Percentiles rank a stretch among this genome's conserved stretches.
Conservation (phyloP, 768 basidiomycete genomes). For the Daedaleopsis nitida region DNA sequence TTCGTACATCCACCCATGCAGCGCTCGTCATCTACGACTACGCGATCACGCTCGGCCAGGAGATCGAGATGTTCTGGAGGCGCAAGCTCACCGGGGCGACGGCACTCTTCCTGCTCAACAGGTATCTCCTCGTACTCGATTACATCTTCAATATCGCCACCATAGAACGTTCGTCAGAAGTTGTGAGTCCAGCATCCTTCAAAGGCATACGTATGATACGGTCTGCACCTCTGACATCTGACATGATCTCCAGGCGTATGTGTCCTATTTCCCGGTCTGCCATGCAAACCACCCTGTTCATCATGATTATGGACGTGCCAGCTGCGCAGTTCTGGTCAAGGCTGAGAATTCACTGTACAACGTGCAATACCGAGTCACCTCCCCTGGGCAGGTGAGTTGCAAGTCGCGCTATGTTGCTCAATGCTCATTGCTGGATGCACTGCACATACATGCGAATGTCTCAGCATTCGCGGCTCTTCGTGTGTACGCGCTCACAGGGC, state of each 20-base stretch:
- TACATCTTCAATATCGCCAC: neutral
- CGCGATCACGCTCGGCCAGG: neutral
- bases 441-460: too few species aligned
- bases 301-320: too few species aligned
- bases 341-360: too few species aligned
- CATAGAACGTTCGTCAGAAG: neutral
- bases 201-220: too few species aligned
- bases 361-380: too few species aligned
- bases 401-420: neutral
- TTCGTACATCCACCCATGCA: neutral
- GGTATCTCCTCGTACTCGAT: neutral
- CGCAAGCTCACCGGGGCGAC: neutral
- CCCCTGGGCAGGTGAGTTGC: neutral
- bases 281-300: too few species aligned
- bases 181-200: neutral
- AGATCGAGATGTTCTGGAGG: neutral
- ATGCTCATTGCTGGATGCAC: neutral
- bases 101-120: neutral
- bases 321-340: too few species aligned
- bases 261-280: too few species aligned
- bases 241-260: too few species aligned
- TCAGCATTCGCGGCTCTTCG: neutral
- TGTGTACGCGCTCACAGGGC: neutral
- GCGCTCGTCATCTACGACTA: neutral
- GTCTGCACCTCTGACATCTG: too few species aligned